A percentile compares a stretch with the other conserved stretches of the same genome.
These are phyloP conservation scores for Suillus lakei DNA, from an alignment of 768 basidiomycete genomes.

Conservation along the genomic window DNA sequence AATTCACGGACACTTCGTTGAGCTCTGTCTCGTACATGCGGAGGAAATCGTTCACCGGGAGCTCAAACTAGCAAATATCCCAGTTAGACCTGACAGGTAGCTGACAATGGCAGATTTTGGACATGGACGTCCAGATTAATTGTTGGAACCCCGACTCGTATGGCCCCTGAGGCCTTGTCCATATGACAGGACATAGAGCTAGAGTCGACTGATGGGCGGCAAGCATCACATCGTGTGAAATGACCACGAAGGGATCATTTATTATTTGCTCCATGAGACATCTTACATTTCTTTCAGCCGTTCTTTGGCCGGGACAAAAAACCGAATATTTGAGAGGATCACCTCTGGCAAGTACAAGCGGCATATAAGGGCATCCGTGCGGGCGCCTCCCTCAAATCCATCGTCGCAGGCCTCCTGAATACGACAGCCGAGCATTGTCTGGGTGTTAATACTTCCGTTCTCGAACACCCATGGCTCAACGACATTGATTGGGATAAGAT, in stretches of 20 bases:
- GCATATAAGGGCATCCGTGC: conserved; percentile 36
- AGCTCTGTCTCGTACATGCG: conserved; percentile 43
- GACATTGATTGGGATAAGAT: conserved; percentile 54
- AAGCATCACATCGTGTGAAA: conserved; percentile 55
- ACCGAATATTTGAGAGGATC: conserved; percentile 27
- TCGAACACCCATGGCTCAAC: conserved; percentile 48
- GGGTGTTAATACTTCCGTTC: conserved; percentile 40
- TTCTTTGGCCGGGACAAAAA: conserved; percentile 24
- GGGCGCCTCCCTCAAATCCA: conserved; percentile 43
- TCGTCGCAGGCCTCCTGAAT: conserved; percentile 47
- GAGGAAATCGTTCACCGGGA: conserved; percentile 54
- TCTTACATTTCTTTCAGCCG: background rate
- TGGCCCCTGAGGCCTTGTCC: conserved; percentile 50
- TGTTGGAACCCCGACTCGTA: conserved; percentile 51
- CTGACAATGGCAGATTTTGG: conserved; percentile 59
- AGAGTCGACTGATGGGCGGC: no score
- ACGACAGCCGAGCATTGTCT: conserved; percentile 38
- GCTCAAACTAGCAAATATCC: conserved; percentile 60
- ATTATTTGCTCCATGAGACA: background rate
- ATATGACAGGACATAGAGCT: conserved; percentile 28
- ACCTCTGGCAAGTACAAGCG: conserved; percentile 38
- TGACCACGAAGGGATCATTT: conserved; percentile 43
- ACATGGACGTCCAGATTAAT: conserved; percentile 27
- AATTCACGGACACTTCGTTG: conserved; percentile 33
- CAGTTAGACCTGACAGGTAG: conserved; percentile 59